A percentile compares a stretch with the other conserved stretches of the same genome.
Evolutionary conservation across 139 green algal genomes (phyloP).

Genomic region (Micractinium sp.): DNA sequence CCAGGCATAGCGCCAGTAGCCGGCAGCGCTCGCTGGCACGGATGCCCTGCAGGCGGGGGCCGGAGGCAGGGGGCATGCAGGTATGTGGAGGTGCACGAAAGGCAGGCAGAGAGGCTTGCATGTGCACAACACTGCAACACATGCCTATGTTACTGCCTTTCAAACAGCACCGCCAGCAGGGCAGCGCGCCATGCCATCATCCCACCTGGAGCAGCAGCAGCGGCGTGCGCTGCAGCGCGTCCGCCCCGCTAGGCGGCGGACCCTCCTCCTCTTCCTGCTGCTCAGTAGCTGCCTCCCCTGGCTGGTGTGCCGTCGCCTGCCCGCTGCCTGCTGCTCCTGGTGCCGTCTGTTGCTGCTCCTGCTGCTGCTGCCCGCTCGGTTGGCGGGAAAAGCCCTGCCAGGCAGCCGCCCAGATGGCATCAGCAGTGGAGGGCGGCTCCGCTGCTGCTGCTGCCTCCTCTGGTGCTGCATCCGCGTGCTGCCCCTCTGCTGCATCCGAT

Average conservation of each 20-base stretch:
- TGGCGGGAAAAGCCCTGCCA: conserved; percentile 13
- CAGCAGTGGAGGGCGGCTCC: background rate
- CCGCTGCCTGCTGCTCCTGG: background rate
- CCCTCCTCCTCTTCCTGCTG: background rate
- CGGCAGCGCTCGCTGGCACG: conserved; percentile 15
- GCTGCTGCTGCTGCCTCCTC: background rate
- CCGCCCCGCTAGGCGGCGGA: background rate
- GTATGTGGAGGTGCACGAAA: no score
- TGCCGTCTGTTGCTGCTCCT: background rate
- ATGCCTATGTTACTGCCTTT: no score
- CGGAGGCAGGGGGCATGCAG: background rate
- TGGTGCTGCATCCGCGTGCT: no score
- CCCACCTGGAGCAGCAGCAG: conserved; percentile 14
- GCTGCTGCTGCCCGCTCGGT: background rate
- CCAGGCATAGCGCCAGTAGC: conserved; percentile 44
- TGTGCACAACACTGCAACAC: no score
- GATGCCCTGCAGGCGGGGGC: conserved; percentile 35
- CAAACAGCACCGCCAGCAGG: no score
- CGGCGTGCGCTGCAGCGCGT: conserved; percentile 6
- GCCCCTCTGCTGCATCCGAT: background rate
- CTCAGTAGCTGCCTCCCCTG: background rate
- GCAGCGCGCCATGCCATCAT: no score
- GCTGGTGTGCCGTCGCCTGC: background rate
- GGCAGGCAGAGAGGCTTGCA: no score
- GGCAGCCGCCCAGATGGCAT: background rate